Evolutionary conservation across 192 early-diverging fungal species (phyloP).

Genomic region (Dissophora globulifera): DNA sequence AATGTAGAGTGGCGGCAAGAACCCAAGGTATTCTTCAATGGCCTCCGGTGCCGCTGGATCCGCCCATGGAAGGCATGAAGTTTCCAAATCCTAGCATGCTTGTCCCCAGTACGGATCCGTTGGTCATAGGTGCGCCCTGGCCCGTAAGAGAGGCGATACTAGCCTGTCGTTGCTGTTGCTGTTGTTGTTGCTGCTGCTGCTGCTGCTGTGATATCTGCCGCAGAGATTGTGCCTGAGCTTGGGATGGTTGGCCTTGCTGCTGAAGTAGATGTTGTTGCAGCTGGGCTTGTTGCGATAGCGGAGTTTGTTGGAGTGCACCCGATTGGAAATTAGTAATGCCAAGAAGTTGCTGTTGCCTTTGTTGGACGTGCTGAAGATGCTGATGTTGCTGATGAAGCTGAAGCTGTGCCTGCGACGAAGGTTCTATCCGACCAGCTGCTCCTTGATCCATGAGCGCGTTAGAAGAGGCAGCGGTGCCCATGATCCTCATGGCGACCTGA

Average conservation of each 20-base stretch:
- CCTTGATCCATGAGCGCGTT: constrained; percentile 22
- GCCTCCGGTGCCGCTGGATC: constrained; percentile 7
- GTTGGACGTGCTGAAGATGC: no score
- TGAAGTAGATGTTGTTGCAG: neutral
- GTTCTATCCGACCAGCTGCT: neutral
- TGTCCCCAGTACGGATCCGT: constrained; percentile 12
- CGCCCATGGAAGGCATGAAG: constrained; percentile 21
- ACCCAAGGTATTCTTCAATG: neutral
- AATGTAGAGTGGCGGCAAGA: no score
- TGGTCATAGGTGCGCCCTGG: constrained; percentile 4
- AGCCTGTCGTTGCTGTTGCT: no score
- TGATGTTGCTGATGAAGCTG: constrained; percentile 9
- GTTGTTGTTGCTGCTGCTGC: no score
- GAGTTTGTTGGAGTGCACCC: constrained; percentile 5
- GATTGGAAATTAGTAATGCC: constrained; percentile 11
- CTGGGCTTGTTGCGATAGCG: neutral
- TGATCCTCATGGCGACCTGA: constrained; percentile 68
- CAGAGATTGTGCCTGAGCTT: neutral
- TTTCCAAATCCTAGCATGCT: constrained; percentile 21
- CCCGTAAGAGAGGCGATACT: neutral
- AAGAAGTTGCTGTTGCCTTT: constrained; percentile 1
- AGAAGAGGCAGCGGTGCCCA: constrained; percentile 44
- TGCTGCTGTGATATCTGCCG: constrained; percentile 4
- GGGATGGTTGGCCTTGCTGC: neutral
- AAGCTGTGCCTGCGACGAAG: constrained; percentile 1